These are phyloP conservation scores for Pleurotus sapidus DNA, from an alignment of 768 basidiomycete genomes.

Conservation along the genomic window DNA sequence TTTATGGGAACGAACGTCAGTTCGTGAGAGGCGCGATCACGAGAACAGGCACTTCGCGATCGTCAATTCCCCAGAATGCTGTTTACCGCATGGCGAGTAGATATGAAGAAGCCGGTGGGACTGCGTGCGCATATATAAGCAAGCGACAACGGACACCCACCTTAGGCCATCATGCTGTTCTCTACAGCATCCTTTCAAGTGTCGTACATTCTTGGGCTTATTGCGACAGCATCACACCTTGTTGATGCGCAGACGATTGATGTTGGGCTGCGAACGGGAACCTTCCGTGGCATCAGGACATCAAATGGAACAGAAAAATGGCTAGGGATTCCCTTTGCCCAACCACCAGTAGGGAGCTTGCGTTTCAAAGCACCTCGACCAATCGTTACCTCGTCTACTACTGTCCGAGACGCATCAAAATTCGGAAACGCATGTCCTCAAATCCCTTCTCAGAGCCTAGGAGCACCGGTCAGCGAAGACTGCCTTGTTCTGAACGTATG, in stretches of 20 bases:
- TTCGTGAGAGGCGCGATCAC: neutral
- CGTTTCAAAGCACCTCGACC: conserved; percentile 42
- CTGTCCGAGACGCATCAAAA: conserved; percentile 28
- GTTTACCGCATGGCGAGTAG: neutral
- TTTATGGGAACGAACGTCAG: neutral
- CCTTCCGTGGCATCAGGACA: conserved; percentile 31
- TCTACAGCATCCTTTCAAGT: neutral
- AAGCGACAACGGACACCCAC: neutral
- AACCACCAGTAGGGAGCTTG: conserved; percentile 40
- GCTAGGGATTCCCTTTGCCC: conserved; percentile 49
- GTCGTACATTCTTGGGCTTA: neutral
- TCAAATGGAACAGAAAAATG: conserved; percentile 39
- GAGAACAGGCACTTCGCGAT: neutral
- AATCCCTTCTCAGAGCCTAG: conserved; percentile 22
- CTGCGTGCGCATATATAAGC: too few species aligned
- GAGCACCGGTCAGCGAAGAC: conserved; percentile 37
- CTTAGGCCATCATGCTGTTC: neutral
- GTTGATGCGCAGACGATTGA: conserved; percentile 2
- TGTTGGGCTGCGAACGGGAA: conserved; percentile 26
- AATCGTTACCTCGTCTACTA: conserved; percentile 22
- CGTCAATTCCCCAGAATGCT: neutral
- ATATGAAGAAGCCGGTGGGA: neutral
- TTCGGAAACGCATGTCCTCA: conserved; percentile 47
- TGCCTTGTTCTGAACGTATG: conserved; percentile 39
- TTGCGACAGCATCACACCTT: neutral